A percentile compares a stretch with the other conserved stretches of the same genome.
These are phyloP conservation scores for Lentinula edodes DNA, from an alignment of 768 basidiomycete genomes.

Conservation along the genomic window DNA sequence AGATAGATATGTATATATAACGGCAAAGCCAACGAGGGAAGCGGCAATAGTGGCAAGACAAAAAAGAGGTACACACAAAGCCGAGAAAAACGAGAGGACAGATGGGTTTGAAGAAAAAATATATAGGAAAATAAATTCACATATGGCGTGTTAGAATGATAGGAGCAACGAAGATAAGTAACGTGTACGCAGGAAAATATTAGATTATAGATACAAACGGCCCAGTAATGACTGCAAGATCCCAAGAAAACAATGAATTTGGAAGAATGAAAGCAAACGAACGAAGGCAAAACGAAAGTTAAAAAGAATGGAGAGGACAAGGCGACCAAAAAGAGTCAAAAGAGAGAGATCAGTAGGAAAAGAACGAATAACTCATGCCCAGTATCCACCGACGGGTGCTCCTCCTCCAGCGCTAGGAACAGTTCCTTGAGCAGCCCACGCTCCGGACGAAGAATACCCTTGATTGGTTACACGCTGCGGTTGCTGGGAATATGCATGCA, in stretches of 20 bases:
- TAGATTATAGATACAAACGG: not conserved
- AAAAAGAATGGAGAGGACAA: not conserved
- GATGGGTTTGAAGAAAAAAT: not conserved
- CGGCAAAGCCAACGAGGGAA: not conserved
- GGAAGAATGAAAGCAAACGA: not conserved
- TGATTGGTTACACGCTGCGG: not conserved
- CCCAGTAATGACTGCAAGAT: not conserved
- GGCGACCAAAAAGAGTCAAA: not conserved
- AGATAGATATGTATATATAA: not conserved
- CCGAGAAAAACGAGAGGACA: not conserved
- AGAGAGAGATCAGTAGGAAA: not conserved
- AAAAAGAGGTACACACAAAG: not conserved
- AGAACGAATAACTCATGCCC: not conserved
- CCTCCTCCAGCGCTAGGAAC: not conserved
- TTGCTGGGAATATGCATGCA: not conserved
- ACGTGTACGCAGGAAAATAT: not conserved
- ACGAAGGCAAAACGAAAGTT: not conserved
- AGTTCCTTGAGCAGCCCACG: not conserved
- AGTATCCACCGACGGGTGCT: not conserved
- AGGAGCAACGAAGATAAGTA: not conserved
- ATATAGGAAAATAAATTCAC: slow-evolving; percentile 3
- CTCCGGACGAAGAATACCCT: not conserved
- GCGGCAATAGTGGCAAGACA: not conserved
- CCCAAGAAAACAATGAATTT: not conserved
- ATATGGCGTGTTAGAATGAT: not conserved